Percentiles rank a stretch among this genome's conserved stretches.
phyloP scores from a whole-genome alignment of 2,329 filamentous ascomycete genomes.

The Neonectria punicea region DNA sequence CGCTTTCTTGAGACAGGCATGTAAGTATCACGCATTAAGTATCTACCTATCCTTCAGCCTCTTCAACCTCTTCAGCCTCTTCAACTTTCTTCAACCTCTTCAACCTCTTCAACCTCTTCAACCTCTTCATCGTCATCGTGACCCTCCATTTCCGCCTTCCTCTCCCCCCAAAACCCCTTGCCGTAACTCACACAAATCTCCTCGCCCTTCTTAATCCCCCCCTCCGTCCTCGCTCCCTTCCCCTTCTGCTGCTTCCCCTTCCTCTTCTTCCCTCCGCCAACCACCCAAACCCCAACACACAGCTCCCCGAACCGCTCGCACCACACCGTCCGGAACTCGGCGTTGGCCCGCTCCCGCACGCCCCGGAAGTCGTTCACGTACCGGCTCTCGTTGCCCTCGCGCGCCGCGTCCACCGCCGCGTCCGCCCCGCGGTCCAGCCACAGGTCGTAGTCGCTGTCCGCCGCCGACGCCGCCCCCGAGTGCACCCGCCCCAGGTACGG shows the following conservation, averaged over 20 bases:
- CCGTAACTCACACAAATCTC: conserved; percentile 75
- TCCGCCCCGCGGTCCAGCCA: conserved; percentile 68
- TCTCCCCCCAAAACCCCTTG: conserved; percentile 72
- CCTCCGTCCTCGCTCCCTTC: conserved; percentile 44
- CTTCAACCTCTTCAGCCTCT: background rate
- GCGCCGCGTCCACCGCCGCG: conserved; percentile 69
- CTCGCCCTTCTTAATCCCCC: conserved; percentile 66
- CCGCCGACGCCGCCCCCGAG: conserved; percentile 45
- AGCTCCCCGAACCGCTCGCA: conserved; percentile 61
- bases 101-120: background rate
- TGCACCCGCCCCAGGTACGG: conserved; percentile 71
- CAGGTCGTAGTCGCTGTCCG: conserved; percentile 68
- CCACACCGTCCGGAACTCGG: conserved; percentile 70
- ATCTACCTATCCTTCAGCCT: background rate
- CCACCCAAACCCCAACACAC: conserved; percentile 68
- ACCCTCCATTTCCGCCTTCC: conserved; percentile 32
- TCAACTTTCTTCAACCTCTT: background rate
- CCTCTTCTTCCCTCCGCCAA: conserved; percentile 44
- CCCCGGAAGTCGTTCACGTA: conserved; percentile 76
- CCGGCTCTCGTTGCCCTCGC: conserved; percentile 70
- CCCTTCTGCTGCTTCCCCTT: conserved; percentile 30
- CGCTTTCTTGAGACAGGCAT: too few relatives aligned
- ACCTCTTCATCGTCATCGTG: background rate
- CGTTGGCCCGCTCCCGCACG: conserved; percentile 63
- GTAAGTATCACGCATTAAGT: background rate